Conservation (phyloP, 2,329 filamentous ascomycete species). For the Xylariales sp. region DNA sequence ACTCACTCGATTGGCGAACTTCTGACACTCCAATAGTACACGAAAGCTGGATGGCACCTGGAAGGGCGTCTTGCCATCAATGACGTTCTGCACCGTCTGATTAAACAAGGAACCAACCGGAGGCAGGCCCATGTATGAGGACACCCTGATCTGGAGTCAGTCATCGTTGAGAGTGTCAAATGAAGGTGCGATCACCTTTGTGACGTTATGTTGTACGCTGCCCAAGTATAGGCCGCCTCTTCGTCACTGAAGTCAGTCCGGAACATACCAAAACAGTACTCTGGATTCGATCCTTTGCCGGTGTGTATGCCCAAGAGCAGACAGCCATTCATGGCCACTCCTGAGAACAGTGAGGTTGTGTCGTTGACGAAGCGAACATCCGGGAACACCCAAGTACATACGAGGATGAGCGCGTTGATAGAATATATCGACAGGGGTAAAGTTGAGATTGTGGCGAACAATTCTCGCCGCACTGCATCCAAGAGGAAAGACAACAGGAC, state of each 20-base stretch:
- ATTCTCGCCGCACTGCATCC: slow-evolving; percentile 41
- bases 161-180: background rate
- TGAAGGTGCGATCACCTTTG: slow-evolving; percentile 35
- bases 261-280: slow-evolving; percentile 40
- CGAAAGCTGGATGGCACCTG: slow-evolving; percentile 40
- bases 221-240: slow-evolving; percentile 49
- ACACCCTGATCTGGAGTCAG: slow-evolving; percentile 28
- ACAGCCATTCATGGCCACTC: slow-evolving; percentile 42
- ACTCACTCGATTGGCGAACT: slow-evolving; percentile 45
- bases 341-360: slow-evolving; percentile 42
- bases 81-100: slow-evolving; percentile 42
- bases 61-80: slow-evolving; percentile 35
- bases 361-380: slow-evolving; percentile 47
- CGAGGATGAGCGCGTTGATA: slow-evolving; percentile 47
- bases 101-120: slow-evolving; percentile 42
- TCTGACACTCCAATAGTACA: slow-evolving; percentile 44
- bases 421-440: slow-evolving; percentile 41
- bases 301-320: slow-evolving; percentile 48
- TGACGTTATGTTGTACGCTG: slow-evolving; percentile 46
- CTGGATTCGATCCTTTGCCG: slow-evolving; percentile 44
- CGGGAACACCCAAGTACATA: slow-evolving; percentile 48
- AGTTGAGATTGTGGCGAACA: slow-evolving; percentile 38
- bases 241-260: slow-evolving; percentile 43
- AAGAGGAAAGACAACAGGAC: slow-evolving; percentile 39
- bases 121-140: slow-evolving; percentile 41